Evolutionary conservation across 192 early-diverging fungal species (phyloP).

Genomic region (Linnemannia elongata): DNA sequence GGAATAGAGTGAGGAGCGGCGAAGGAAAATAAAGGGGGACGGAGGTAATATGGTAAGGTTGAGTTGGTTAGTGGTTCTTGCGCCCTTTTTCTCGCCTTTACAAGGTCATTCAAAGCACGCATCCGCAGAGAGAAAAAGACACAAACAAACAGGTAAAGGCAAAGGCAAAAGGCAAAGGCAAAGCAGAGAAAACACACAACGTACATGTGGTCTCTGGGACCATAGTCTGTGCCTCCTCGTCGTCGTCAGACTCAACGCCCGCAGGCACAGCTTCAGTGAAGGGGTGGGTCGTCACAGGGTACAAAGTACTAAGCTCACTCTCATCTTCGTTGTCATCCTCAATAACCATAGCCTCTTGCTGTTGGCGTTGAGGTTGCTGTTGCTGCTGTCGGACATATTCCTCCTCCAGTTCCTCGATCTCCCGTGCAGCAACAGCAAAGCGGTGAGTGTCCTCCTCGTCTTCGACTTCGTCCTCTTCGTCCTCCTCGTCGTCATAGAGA

Average conservation of each 20-base stretch:
- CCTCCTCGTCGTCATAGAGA: slow-evolving; percentile 6
- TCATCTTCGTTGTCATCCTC: background rate
- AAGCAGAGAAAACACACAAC: no score
- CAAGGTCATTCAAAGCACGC: background rate
- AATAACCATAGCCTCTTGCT: background rate
- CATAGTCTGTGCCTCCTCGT: background rate
- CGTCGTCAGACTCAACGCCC: background rate
- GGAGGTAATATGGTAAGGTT: background rate
- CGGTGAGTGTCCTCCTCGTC: background rate
- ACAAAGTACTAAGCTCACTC: background rate
- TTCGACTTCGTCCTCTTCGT: slow-evolving; percentile 9
- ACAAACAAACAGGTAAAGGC: background rate
- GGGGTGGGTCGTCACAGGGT: background rate
- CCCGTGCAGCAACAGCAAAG: background rate
- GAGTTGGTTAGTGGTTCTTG: background rate
- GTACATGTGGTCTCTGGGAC: background rate
- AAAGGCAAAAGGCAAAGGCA: no score
- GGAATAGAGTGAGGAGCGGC: background rate
- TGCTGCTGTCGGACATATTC: background rate
- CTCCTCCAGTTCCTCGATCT: background rate
- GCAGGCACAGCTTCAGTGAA: background rate
- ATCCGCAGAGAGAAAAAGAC: background rate
- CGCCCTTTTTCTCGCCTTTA: background rate
- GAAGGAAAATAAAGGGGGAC: no score
- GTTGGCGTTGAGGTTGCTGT: background rate